Conservation (phyloP, 768 basidiomycete species). For the Lentinula sp. region DNA sequence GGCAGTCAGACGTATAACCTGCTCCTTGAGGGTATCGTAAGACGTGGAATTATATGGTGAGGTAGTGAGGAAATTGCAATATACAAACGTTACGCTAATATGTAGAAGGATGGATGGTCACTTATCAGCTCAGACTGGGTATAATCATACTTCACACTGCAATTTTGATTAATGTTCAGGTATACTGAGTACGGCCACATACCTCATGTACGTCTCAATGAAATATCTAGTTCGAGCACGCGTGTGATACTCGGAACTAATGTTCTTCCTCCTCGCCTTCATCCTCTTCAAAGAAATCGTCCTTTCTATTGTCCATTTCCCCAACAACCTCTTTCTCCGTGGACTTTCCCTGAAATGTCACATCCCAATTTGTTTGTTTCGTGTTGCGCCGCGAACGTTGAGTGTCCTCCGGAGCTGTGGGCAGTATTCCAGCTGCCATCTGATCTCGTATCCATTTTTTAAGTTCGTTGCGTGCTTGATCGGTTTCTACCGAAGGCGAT, state of each 20-base stretch:
- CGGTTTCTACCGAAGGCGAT: conserved; percentile 30
- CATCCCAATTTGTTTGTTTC: not conserved
- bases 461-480: conserved; percentile 51
- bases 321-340: not conserved
- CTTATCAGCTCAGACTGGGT: too few relatives aligned
- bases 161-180: too few relatives aligned
- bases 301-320: not conserved
- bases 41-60: too few relatives aligned
- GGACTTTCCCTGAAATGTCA: not conserved
- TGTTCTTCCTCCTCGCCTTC: not conserved
- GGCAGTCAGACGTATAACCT: too few relatives aligned
- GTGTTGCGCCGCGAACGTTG: conserved; percentile 10
- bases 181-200: too few relatives aligned
- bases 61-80: too few relatives aligned
- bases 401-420: conserved; percentile 52
- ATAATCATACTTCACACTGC: too few relatives aligned
- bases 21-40: too few relatives aligned
- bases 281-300: conserved; percentile 4
- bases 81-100: too few relatives aligned
- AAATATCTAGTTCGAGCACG: not conserved
- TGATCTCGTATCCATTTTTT: conserved; percentile 49
- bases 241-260: not conserved
- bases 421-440: conserved; percentile 58
- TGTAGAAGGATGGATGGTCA: too few relatives aligned
- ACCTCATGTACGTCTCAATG: too few relatives aligned